Evolutionary conservation across 1,139 yeast species (phyloP).

Genomic region (Blastobotrys illinoisensis): DNA sequence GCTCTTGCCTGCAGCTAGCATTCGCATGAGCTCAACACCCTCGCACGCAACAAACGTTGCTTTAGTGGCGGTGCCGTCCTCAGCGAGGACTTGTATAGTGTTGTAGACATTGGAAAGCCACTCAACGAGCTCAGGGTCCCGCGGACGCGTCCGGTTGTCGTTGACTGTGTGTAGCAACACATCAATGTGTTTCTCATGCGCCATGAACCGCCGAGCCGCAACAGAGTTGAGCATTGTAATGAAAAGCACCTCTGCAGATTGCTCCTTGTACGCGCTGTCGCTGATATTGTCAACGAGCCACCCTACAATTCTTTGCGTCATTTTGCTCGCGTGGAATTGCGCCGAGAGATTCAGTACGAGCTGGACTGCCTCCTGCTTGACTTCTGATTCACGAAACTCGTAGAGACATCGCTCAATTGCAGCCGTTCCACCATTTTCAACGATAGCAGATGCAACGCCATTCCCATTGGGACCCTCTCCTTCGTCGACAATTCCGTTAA

Average conservation of each 20-base stretch:
- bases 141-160: constrained; percentile 21
- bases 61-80: constrained; percentile 18
- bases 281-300: not conserved
- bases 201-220: constrained; percentile 7
- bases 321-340: not conserved
- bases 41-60: constrained; percentile 27
- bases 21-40: constrained; percentile 32
- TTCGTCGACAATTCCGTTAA: constrained; percentile 27
- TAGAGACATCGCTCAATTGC: not conserved
- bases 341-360: not conserved
- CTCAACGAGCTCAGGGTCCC: constrained; percentile 49
- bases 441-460: not conserved
- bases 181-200: constrained; percentile 5
- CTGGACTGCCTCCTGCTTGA: not conserved
- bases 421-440: not conserved
- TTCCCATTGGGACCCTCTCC: constrained; percentile 14
- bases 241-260: not conserved
- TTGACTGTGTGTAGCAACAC: constrained; percentile 19
- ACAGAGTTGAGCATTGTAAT: not conserved
- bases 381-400: not conserved
- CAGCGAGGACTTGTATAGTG: constrained; percentile 37
- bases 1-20: constrained; percentile 19
- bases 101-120: constrained; percentile 52
- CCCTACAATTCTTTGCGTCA: not conserved
- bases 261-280: not conserved